phyloP scores from a whole-genome alignment of 441 rosid genomes.

The Erodium trifolium region DNA sequence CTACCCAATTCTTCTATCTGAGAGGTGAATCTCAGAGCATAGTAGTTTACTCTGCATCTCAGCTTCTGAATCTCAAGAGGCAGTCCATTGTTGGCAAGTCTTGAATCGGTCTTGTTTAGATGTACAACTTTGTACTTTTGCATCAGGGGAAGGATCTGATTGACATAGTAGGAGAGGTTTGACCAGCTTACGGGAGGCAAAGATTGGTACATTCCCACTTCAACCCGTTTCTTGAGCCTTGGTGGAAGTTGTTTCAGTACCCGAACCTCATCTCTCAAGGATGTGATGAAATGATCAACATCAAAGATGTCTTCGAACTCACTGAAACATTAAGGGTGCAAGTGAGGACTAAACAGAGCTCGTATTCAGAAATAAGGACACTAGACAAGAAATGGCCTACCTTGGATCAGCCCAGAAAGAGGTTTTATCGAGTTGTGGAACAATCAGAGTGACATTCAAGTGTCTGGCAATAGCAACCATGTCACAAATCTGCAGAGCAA shows the following conservation, averaged over 20 bases:
- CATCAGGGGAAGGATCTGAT: constrained; percentile 65
- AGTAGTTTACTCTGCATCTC: constrained; percentile 59
- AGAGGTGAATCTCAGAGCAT: constrained; percentile 51
- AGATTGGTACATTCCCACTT: constrained; percentile 40
- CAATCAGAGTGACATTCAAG: constrained; percentile 61
- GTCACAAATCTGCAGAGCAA: constrained; percentile 52
- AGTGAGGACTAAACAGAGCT: background rate
- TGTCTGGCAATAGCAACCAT: constrained; percentile 66
- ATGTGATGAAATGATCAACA: constrained; percentile 57
- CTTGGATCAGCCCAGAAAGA: constrained; percentile 77
- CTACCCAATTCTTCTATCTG: constrained; percentile 63
- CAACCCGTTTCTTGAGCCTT: constrained; percentile 48
- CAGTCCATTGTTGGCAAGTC: constrained; percentile 59
- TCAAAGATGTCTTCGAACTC: constrained; percentile 68
- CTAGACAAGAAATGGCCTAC: constrained; percentile 19
- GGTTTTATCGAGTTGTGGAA: constrained; percentile 67
- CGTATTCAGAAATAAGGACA: background rate
- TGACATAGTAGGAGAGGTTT: constrained; percentile 49
- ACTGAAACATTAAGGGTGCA: constrained; percentile 30
- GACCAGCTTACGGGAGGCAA: constrained; percentile 77
- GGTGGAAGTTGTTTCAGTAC: constrained; percentile 60
- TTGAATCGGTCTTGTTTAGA: constrained; percentile 55
- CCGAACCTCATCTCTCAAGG: constrained; percentile 69
- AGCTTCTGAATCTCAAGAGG: constrained; percentile 60
- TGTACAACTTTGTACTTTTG: constrained; percentile 53